Base-by-base conservation (phyloP, 495 filamentous ascomycete species). In the Cercophora samala region DNA sequence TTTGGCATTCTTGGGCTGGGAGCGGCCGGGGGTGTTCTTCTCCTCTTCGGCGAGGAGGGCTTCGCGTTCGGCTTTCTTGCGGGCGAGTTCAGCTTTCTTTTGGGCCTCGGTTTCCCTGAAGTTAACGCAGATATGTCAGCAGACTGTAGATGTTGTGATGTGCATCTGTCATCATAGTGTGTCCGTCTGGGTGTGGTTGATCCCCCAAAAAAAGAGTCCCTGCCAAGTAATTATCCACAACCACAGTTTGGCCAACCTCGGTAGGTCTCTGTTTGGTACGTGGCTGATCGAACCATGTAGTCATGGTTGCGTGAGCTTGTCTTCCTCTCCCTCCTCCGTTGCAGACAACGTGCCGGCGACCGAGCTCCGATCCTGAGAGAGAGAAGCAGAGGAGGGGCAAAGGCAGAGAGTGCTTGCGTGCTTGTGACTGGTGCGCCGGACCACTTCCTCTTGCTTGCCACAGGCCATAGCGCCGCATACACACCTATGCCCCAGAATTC, bases 51-150 rank as follows among this genome's bases (percentile, higher is more conserved):
- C 88, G n/a, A 93, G 82, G 21, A 91, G 79, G 8, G 93, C 91
- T 19, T 93, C 93, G 22, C 87, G 88, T 70, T 97, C 93, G 53
- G 92, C 92, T 75, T 96, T 96, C 78, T 94, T 96, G 60, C 88
- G 87, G 1, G 92, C 92, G 24, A 83, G 86, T 76, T 97, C 93
- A 66, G 89, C 89, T 73, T 92, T 93, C 80, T 97, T 97, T 58
- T 87, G 85, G 56, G 90, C 92, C 68, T 91, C 90, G 62, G 91
- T 88, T 69, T 96, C 93, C 77, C 92, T 96, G 72, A 3, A 65
- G 26, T 29, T 17, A 25, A 53, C 54, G 42, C 46, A 52, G 25
- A 58, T 9, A 29, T 37, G 68, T 76, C 68, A 72, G 66, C 63
- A 60, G 13, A 55, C n/a, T 46, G 9, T 46, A 46, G 37, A 46